phyloP scores from a whole-genome alignment of 2,329 filamentous ascomycete genomes.

The Claviceps spartinae region DNA sequence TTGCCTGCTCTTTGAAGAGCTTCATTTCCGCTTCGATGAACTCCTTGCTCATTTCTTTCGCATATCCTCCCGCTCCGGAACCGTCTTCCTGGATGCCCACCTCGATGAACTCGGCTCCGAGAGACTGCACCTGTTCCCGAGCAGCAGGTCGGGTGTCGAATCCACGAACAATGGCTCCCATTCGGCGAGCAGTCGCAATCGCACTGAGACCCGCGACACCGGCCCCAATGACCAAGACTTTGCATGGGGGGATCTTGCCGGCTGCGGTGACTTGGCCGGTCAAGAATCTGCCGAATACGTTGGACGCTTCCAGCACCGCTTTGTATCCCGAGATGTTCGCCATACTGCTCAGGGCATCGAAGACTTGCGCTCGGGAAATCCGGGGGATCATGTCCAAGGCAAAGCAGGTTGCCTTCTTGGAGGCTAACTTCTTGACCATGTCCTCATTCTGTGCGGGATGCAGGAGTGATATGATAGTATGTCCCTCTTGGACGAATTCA shows the following conservation, averaged over 20 bases:
- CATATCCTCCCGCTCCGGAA: slow-evolving; percentile 72
- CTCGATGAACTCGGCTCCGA: slow-evolving; percentile 82
- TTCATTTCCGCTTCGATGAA: slow-evolving; percentile 92
- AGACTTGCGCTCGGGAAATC: slow-evolving; percentile 78
- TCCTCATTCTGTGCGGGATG: slow-evolving; percentile 70
- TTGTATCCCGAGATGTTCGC: slow-evolving; percentile 92
- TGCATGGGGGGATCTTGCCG: slow-evolving; percentile 80
- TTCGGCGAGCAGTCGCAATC: slow-evolving; percentile 71
- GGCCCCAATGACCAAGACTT: slow-evolving; percentile 80
- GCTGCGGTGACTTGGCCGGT: slow-evolving; percentile 85
- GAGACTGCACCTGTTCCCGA: slow-evolving; percentile 77
- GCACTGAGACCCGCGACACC: slow-evolving; percentile 81
- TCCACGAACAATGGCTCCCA: slow-evolving; percentile 80
- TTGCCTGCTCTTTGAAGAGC: slow-evolving; percentile 74
- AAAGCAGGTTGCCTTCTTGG: slow-evolving; percentile 60
- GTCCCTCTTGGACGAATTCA: slow-evolving; percentile 50
- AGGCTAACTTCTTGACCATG: slow-evolving; percentile 59
- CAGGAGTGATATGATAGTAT: slow-evolving; percentile 70
- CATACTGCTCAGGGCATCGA: slow-evolving; percentile 84
- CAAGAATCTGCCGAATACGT: slow-evolving; percentile 76
- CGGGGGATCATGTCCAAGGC: slow-evolving; percentile 90
- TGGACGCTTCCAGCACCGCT: slow-evolving; percentile 77
- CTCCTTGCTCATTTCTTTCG: slow-evolving; percentile 88
- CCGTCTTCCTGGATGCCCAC: slow-evolving; percentile 78
- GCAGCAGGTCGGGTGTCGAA: slow-evolving; percentile 86